Conservation (phyloP, 2,329 filamentous ascomycete genomes). For the Cyclaneusma minus region DNA sequence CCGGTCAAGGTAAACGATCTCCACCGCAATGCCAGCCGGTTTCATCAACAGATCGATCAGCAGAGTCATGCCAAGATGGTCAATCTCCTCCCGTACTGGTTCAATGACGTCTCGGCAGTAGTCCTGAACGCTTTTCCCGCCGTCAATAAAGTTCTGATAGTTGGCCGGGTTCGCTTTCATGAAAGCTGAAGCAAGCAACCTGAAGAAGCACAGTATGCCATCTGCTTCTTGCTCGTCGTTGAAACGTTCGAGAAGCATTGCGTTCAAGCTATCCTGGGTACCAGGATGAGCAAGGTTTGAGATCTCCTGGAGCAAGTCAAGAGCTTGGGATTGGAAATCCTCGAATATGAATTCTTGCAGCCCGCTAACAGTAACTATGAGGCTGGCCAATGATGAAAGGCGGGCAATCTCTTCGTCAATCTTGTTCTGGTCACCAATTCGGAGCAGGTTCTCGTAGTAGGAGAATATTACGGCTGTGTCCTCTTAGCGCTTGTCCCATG, state of each 20-base stretch:
- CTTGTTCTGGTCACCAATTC: slow-evolving; percentile 44
- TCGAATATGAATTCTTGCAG: slow-evolving; percentile 58
- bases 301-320: slow-evolving; percentile 50
- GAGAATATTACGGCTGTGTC: slow-evolving; percentile 70
- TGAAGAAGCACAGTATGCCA: slow-evolving; percentile 69
- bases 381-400: slow-evolving; percentile 53
- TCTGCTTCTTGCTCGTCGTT: slow-evolving; percentile 55
- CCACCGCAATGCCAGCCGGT: slow-evolving; percentile 62
- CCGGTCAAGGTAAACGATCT: slow-evolving; percentile 83
- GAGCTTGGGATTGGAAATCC: slow-evolving; percentile 68
- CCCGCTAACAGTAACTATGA: slow-evolving; percentile 57
- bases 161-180: slow-evolving; percentile 57
- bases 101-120: slow-evolving; percentile 62
- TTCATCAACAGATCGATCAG: slow-evolving; percentile 68
- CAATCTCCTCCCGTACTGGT: slow-evolving; percentile 67
- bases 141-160: slow-evolving; percentile 59
- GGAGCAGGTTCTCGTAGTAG: slow-evolving; percentile 78
- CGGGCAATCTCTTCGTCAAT: slow-evolving; percentile 58
- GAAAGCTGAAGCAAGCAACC: slow-evolving; percentile 72
- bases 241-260: slow-evolving; percentile 47
- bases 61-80: slow-evolving; percentile 70
- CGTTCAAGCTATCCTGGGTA: slow-evolving; percentile 32
- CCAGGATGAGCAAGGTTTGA: slow-evolving; percentile 22
- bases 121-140: slow-evolving; percentile 37
- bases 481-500: slow-evolving; percentile 8